Evolutionary conservation across 2,329 filamentous ascomycete genomes (phyloP), one percentile per base, ranked within the genome.

Genomic region (Aspergillus jensenii): DNA sequence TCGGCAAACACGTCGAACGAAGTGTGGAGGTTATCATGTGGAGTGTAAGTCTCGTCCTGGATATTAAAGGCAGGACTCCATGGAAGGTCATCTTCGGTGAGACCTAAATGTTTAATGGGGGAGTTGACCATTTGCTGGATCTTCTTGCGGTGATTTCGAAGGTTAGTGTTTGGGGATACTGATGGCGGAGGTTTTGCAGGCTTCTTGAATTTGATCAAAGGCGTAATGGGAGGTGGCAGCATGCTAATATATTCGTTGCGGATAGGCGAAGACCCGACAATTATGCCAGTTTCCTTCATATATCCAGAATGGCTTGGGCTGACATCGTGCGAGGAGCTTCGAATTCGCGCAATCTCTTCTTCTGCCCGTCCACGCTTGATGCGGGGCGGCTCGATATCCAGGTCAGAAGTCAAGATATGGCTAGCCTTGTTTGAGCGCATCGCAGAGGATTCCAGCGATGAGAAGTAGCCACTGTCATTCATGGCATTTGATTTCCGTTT

Each of bases 401-500:
- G 74, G 68, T 96, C 92, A 0, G 91, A 93, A 4, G 88, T 91
- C 44, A 91, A 81, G 17, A 90, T 81, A 56, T 85, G 81, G 15
- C 79, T 79, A 59, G 84, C 81, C 63, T 85, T 84, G 62, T 87
- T 86, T 48, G 89, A 87, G 59, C 93, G 86, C 72, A 91, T 84
- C 14, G 84, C 91, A 0, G 95, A 98, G 3, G 95, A 98, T 67
- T 97, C 93, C 17, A 98, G 83, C 0, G 93, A 97, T 1, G 95
- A 98, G 72, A 96, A 96, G 75, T 98, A 99, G 41, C 95, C 95
- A 71, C 93, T 98, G 75, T 99, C 95, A 68, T 90, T 91, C 80
- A 96, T 88, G 12, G 89, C 88, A 31, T 85, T 84, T 67, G 90
- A 86, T 73, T 91, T 93, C 64, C 90, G 88, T 76, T 90, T 91